Base-by-base conservation (phyloP, 768 basidiomycete species). In the Suillus spraguei region DNA sequence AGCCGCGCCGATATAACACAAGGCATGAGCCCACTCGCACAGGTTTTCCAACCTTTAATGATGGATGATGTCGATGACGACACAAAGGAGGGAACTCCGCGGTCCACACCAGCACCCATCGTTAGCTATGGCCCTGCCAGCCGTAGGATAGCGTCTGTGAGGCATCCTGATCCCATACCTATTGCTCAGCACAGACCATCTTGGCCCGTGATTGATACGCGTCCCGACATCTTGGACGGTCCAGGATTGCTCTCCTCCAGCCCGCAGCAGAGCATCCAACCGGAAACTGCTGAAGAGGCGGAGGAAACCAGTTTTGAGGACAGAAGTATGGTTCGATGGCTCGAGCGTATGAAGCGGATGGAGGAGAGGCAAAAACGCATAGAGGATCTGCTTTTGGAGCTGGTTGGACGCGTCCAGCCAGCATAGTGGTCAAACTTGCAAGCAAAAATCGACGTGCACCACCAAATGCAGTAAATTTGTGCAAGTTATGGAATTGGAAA, bases 1-100 rank as follows among this genome's bases (percentile, higher is more conserved):
- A 65, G 66, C 38, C 71, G 56, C 60, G 38, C 56, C 6, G 76
- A 76, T 33, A 56, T 70, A 11, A 67, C 74, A 2, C 81, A 82
- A 20, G 79, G 74, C 56, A 78, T 79, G 10, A 89, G 88, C 69
- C 91, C 92, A 17, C 80, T 94, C 4, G 90, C 90, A 2, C 90
- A 91, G 70, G 79, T 91, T 16, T 94, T 85, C 71, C 88, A 88
- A 61, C 89, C 91, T 14, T 65, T 92, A 22, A 60, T 86, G 7
- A 76, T 90, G 17, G 85, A 87, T 59, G 83, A 85, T 1, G 74
- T 79, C 59, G 83, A 85, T 2, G 74, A 79, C 22, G 75, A 77
- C 9, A 69, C 70, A 2, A 71, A 76, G 50, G 78, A 80, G 62
- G 75, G 78, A 16, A 63, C 59, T 10, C 38, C 62, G 11, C 68